Evolutionary conservation across 352 stramenopile species (phyloP).

Genomic region (Pythium graminicola): DNA sequence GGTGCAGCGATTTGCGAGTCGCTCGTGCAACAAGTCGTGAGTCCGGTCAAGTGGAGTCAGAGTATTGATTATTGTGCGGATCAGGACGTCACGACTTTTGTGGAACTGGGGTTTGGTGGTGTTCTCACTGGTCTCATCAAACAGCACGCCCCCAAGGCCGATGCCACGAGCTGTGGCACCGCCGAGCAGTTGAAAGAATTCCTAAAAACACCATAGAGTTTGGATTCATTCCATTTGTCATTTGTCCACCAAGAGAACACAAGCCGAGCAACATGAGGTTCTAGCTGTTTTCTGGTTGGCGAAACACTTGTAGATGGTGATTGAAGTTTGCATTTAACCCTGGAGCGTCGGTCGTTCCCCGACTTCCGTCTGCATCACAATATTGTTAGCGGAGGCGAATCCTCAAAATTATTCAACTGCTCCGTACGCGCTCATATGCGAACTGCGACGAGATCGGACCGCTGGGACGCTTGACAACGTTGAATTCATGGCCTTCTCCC

Average conservation of each 20-base stretch:
- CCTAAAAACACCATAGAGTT: constrained; percentile 23
- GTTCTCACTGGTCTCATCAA: constrained; percentile 72
- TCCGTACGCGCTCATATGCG: constrained; percentile 47
- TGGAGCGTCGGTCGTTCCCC: constrained; percentile 53
- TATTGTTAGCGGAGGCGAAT: too few species aligned
- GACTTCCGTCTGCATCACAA: constrained; percentile 33
- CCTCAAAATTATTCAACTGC: too few species aligned
- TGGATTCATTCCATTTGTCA: too few species aligned
- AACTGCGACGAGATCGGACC: constrained; percentile 39
- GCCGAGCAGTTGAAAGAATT: constrained; percentile 49
- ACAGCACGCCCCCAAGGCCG: constrained; percentile 44
- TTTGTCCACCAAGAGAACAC: background rate
- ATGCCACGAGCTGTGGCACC: constrained; percentile 46
- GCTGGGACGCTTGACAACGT: constrained; percentile 38
- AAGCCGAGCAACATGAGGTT: background rate
- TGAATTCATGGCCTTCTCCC: constrained; percentile 34
- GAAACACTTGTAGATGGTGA: too few species aligned
- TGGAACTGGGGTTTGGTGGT: constrained; percentile 65
- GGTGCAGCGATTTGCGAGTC: constrained; percentile 33
- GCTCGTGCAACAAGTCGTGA: constrained; percentile 56
- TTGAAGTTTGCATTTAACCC: constrained; percentile 8
- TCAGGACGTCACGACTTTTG: constrained; percentile 39
- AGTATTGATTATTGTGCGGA: constrained; percentile 70
- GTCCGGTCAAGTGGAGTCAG: constrained; percentile 69
- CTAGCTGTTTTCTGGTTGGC: too few species aligned